phyloP scores from a whole-genome alignment of 257 asterid genomes.

The Petunia axillaris region DNA sequence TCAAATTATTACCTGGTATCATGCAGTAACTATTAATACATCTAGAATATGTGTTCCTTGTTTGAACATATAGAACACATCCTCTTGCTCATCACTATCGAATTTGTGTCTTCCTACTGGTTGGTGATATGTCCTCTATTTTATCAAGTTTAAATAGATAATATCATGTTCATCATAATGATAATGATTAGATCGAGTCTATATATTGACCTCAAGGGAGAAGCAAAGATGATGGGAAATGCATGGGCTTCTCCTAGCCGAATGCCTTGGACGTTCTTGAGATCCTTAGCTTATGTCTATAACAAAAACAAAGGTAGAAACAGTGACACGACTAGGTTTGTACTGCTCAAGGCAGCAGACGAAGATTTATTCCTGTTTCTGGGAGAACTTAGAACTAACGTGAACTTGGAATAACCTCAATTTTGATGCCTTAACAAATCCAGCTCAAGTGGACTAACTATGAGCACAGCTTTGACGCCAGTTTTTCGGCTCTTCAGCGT shows the following conservation, averaged over 20 bases:
- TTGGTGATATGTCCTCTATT: neutral
- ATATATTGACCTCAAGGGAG: neutral
- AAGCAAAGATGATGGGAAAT: neutral
- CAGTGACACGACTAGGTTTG: neutral
- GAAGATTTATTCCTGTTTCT: neutral
- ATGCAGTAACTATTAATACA: neutral
- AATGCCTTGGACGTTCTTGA: neutral
- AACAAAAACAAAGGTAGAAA: neutral
- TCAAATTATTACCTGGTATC: neutral
- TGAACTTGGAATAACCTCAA: neutral
- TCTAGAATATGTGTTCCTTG: neutral
- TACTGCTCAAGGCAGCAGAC: neutral
- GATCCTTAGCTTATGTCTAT: neutral
- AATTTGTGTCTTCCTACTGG: neutral
- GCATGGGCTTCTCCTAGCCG: neutral
- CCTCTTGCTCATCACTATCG: neutral
- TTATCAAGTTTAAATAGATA: neutral
- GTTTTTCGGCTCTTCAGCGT: too few relatives aligned
- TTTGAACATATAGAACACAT: neutral
- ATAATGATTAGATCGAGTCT: neutral
- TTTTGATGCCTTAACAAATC: neutral
- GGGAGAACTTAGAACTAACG: neutral
- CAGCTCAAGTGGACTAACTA: too few relatives aligned
- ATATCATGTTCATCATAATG: neutral
- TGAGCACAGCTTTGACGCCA: too few relatives aligned